These are phyloP conservation scores for Umbelopsis ramanniana DNA, from an alignment of 192 early-diverging fungal species.

Conservation along the genomic window DNA sequence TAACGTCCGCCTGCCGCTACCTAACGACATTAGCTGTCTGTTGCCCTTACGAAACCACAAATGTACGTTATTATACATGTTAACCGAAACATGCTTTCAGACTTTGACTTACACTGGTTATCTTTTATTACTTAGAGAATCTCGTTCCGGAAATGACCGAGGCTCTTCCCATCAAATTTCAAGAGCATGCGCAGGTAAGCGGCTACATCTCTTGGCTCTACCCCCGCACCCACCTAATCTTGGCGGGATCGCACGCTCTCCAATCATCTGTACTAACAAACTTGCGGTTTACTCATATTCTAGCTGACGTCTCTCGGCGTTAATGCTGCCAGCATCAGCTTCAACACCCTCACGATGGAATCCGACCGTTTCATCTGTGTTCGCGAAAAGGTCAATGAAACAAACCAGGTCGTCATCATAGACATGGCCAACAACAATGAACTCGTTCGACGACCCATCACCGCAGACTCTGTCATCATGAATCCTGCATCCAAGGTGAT, in stretches of 20 bases:
- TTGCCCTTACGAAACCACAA: conserved; percentile 22
- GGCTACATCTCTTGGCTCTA: conserved; percentile 1
- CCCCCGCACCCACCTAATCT: neutral
- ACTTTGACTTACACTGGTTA: neutral
- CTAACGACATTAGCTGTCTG: conserved; percentile 13
- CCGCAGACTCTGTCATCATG: conserved; percentile 99
- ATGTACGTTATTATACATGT: neutral
- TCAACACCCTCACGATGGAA: conserved; percentile 97
- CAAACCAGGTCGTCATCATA: conserved; percentile 92
- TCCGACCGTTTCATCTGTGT: conserved; percentile 98
- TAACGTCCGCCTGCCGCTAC: conserved; percentile 4
- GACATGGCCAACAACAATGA: conserved; percentile 88
- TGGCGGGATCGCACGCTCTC: neutral
- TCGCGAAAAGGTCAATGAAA: conserved; percentile 85
- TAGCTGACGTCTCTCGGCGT: conserved; percentile 92
- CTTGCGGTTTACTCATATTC: neutral
- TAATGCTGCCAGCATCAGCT: conserved; percentile 91
- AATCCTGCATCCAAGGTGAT: conserved; percentile 93
- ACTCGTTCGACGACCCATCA: conserved; percentile 88
- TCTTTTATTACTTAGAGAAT: neutral
- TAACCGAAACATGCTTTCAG: neutral
- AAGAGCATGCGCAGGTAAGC: conserved; percentile 95
- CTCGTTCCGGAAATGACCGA: conserved; percentile 64
- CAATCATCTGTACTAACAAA: neutral
- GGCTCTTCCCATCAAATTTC: conserved; percentile 89